These are phyloP conservation scores for Zygnema cylindricum DNA, from an alignment of 139 green algal genomes.

Conservation along the genomic window DNA sequence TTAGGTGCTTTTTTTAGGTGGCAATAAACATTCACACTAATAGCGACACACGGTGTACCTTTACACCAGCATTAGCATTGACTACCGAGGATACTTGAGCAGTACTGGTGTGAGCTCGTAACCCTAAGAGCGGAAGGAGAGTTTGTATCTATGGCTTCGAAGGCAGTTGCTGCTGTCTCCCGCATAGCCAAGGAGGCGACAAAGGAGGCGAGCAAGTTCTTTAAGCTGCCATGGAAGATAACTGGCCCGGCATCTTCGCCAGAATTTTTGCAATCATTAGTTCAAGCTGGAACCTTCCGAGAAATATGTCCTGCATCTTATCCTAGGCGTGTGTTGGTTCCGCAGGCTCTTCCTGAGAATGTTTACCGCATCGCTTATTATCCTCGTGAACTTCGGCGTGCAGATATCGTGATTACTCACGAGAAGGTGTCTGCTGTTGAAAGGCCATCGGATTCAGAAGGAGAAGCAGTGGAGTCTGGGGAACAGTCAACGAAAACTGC, in stretches of 20 bases:
- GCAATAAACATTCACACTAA: no score
- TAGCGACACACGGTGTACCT: no score
- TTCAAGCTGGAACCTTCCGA: not conserved
- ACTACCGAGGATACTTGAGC: no score
- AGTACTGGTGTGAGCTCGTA: no score
- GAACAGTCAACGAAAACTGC: not conserved
- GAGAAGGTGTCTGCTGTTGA: not conserved
- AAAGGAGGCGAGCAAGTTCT: not conserved
- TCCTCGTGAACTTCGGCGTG: not conserved
- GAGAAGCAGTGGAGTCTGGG: no score
- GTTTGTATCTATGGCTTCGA: not conserved
- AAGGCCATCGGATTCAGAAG: not conserved
- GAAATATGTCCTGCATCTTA: not conserved
- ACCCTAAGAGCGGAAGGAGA: no score
- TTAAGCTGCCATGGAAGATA: not conserved
- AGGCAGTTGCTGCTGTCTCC: not conserved
- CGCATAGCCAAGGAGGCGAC: not conserved
- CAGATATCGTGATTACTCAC: not conserved
- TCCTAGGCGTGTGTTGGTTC: not conserved
- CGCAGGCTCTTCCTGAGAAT: not conserved
- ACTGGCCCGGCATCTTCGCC: not conserved
- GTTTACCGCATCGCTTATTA: not conserved
- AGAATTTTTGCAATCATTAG: not conserved
- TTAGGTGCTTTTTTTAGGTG: no score
- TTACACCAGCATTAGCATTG: no score